A percentile compares a stretch with the other conserved stretches of the same genome.
These are phyloP conservation scores for Trichomonas gallinae DNA, from an alignment of 208 protist genomes.

Conservation along the genomic window DNA sequence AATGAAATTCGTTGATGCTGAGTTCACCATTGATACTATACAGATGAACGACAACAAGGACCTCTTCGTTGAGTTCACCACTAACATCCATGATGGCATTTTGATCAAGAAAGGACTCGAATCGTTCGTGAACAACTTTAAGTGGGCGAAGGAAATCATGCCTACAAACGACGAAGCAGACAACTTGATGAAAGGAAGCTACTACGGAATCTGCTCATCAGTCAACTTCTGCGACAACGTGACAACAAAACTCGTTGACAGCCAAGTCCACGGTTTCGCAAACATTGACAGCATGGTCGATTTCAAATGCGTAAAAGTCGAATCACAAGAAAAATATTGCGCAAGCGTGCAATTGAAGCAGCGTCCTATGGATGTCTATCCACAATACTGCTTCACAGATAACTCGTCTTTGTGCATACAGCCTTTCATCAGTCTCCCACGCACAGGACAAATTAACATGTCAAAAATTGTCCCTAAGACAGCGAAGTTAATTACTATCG, in stretches of 20 bases:
- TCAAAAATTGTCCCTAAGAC: not conserved
- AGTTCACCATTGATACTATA: not conserved
- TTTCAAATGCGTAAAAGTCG: not conserved
- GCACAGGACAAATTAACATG: not conserved
- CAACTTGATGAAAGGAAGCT: not conserved
- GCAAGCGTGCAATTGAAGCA: not conserved
- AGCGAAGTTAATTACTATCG: not conserved
- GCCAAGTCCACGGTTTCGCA: not conserved
- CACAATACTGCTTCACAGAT: not conserved
- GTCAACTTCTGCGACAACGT: not conserved
- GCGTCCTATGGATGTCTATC: not conserved
- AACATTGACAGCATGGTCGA: not conserved
- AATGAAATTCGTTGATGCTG: not conserved
- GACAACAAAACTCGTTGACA: not conserved
- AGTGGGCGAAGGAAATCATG: not conserved
- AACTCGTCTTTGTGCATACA: not conserved
- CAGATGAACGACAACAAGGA: not conserved
- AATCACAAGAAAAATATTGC: not conserved
- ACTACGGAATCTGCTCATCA: not conserved
- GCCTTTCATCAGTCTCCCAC: not conserved
- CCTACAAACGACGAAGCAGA: not conserved
- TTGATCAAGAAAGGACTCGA: not conserved
- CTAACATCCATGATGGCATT: not conserved
- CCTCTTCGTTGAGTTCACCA: not conserved
- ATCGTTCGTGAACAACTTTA: not conserved